These are phyloP conservation scores for Lachnellula occidentalis DNA, from an alignment of 2,329 filamentous ascomycete genomes.

Conservation along the genomic window DNA sequence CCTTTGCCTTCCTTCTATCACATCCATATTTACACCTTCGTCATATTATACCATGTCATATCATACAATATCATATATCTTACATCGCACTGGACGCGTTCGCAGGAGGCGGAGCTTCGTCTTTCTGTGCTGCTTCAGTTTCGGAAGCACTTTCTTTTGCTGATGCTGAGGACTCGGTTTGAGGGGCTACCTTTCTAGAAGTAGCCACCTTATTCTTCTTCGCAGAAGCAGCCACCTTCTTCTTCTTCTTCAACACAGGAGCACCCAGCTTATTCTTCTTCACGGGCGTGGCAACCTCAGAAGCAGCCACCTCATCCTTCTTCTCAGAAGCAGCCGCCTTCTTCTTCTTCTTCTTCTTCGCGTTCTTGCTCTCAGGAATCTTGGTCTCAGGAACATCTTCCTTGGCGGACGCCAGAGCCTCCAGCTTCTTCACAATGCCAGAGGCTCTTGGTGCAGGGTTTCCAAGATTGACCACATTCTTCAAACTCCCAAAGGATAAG, in stretches of 20 bases:
- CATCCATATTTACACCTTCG: too few species aligned
- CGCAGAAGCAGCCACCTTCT: too few species aligned
- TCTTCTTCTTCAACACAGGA: too few species aligned
- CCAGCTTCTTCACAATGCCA: background rate
- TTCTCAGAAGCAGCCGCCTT: background rate
- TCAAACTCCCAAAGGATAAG: slow-evolving; percentile 80
- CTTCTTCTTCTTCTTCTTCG: background rate
- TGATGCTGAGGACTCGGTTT: background rate
- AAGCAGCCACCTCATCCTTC: background rate
- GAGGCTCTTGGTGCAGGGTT: slow-evolving; percentile 5
- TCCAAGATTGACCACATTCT: slow-evolving; percentile 53
- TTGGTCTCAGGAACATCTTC: background rate
- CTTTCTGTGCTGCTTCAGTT: too few species aligned
- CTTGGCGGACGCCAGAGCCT: background rate
- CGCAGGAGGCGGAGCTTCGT: too few species aligned
- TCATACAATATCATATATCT: too few species aligned
- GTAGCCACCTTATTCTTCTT: too few species aligned
- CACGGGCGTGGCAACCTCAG: background rate
- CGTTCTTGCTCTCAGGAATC: background rate
- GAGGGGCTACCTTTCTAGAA: background rate
- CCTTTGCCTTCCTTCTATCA: background rate
- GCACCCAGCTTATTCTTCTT: background rate
- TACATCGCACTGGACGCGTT: too few species aligned
- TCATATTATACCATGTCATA: too few species aligned
- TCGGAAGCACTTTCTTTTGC: too few species aligned